Conservation (phyloP, 257 asterid species). For the Rhazya stricta region DNA sequence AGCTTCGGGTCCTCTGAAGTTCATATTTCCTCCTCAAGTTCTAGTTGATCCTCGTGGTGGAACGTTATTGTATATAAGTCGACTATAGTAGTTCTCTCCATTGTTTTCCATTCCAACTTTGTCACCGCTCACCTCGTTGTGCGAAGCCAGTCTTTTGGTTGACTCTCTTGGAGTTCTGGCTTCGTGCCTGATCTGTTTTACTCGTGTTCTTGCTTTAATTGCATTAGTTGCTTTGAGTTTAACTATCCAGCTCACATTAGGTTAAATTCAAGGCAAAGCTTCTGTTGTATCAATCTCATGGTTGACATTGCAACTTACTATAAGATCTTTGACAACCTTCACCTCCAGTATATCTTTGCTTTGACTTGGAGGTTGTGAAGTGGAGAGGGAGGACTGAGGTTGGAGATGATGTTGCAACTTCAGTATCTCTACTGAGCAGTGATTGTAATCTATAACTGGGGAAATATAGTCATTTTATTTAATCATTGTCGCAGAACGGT, state of each 20-base stretch:
- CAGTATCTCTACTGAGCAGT: neutral
- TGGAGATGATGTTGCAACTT: neutral
- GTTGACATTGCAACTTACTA: neutral
- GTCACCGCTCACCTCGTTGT: conserved; percentile 20
- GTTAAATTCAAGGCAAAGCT: neutral
- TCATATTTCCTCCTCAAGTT: conserved; percentile 9
- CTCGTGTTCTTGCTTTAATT: neutral
- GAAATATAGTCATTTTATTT: neutral
- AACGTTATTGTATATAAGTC: conserved; percentile 37
- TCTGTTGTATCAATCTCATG: neutral
- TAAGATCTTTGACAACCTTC: neutral
- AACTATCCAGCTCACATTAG: neutral
- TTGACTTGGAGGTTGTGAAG: neutral
- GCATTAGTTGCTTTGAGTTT: neutral
- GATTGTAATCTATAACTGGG: neutral
- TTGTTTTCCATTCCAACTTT: conserved; percentile 14
- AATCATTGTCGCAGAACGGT: neutral
- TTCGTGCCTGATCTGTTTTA: conserved; percentile 14
- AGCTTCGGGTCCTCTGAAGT: conserved; percentile 62
- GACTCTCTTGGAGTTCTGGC: conserved; percentile 35
- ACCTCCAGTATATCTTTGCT: neutral
- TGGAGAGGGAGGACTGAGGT: neutral
- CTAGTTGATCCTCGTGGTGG: conserved; percentile 15
- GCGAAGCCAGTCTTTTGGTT: conserved; percentile 30
- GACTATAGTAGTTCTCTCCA: conserved; percentile 23